These are phyloP conservation scores for Xerocomus potaroensis DNA, from an alignment of 768 basidiomycete species.

Conservation along the genomic window DNA sequence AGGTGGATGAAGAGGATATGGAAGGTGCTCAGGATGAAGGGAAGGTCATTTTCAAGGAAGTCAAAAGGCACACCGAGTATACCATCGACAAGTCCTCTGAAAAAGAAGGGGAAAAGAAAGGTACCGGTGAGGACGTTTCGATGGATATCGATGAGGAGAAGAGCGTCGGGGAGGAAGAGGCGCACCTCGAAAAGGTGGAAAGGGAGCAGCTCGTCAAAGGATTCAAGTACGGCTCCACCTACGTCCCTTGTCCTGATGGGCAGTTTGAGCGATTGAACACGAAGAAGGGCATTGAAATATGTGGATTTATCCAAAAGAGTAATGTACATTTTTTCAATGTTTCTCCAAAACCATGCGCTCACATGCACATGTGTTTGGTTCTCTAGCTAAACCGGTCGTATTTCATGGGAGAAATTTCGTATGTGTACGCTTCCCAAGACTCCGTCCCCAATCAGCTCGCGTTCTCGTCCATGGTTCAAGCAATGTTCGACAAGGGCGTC, in stretches of 20 bases:
- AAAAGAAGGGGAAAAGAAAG: constrained; percentile 27
- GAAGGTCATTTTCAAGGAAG: constrained; percentile 35
- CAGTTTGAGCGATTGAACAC: constrained; percentile 73
- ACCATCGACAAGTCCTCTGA: constrained; percentile 44
- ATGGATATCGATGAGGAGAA: constrained; percentile 29
- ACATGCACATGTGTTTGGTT: not conserved
- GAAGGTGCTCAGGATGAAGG: constrained; percentile 27
- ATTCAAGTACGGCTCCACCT: constrained; percentile 88
- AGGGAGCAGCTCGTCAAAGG: constrained; percentile 77
- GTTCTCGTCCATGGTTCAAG: constrained; percentile 82
- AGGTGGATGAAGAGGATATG: constrained; percentile 24
- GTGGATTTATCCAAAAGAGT: constrained; percentile 70
- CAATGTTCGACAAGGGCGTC: constrained; percentile 60
- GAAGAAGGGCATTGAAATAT: constrained; percentile 80
- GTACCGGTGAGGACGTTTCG: constrained; percentile 10
- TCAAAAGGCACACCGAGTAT: constrained; percentile 50
- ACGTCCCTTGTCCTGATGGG: constrained; percentile 83
- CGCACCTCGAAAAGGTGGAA: constrained; percentile 54
- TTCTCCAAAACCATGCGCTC: not conserved
- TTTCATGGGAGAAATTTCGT: constrained; percentile 80
- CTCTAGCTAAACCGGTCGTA: constrained; percentile 77
- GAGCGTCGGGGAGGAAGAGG: constrained; percentile 32
- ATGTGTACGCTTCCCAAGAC: constrained; percentile 72
- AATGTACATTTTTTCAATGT: constrained; percentile 44
- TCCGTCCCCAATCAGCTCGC: constrained; percentile 73